Evolutionary conservation across 108 stramenopile genomes (phyloP).

Genomic region (Chaetoceros tenuissimus): DNA sequence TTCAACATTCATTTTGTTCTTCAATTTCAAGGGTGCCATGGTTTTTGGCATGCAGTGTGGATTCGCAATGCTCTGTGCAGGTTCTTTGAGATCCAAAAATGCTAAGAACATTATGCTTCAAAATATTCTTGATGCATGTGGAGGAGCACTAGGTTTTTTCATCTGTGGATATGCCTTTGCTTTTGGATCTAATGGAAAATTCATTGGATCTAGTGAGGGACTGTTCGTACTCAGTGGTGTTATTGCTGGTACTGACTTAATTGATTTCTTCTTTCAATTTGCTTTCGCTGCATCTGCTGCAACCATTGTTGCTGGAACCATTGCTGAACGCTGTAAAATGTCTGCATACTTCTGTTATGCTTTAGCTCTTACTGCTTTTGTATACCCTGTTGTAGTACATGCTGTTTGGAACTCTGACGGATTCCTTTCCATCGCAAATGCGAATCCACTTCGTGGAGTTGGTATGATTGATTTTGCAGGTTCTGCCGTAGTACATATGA

Average conservation of each 20-base stretch:
- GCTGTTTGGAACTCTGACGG: constrained; percentile 70
- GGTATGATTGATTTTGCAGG: constrained; percentile 77
- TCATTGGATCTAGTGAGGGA: constrained; percentile 19
- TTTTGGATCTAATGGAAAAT: constrained; percentile 28
- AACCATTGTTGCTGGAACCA: constrained; percentile 89
- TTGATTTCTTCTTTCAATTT: constrained; percentile 78
- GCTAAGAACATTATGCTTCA: constrained; percentile 54
- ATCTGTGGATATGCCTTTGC: constrained; percentile 44
- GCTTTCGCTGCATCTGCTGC: constrained; percentile 67
- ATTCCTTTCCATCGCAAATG: constrained; percentile 38
- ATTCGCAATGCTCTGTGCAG: constrained; percentile 83
- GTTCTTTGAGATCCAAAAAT: constrained; percentile 72
- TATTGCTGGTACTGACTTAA: constrained; percentile 11
- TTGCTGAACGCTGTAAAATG: constrained; percentile 76
- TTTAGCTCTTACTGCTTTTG: constrained; percentile 59
- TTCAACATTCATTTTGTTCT: too few species aligned
- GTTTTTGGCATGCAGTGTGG: constrained; percentile 71
- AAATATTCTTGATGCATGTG: constrained; percentile 47
- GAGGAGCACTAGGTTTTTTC: constrained; percentile 51
- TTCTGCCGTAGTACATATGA: constrained; percentile 58
- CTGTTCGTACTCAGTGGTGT: constrained; percentile 15
- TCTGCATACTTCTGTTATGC: constrained; percentile 74
- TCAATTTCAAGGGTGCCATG: too few species aligned
- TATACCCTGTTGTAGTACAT: constrained; percentile 85
- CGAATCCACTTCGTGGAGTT: constrained; percentile 47